Conservation (phyloP, 2,329 filamentous ascomycete species). For the Coleophoma cylindrospora region DNA sequence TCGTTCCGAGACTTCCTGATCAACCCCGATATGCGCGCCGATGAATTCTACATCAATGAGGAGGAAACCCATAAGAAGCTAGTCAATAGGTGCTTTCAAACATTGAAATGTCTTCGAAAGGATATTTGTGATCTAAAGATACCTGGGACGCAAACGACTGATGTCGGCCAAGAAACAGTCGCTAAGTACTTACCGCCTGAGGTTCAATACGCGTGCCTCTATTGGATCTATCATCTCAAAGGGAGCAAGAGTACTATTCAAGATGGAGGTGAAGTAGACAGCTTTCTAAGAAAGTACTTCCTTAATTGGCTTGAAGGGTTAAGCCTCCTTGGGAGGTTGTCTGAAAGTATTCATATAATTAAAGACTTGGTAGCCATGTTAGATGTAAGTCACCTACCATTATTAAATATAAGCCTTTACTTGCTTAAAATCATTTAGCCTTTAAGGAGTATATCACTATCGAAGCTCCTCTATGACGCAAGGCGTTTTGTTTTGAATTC, state of each 20-base stretch:
- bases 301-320: conserved; percentile 23
- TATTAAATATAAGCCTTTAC: too few species aligned
- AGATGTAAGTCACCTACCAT: too few species aligned
- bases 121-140: conserved; percentile 29
- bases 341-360: conserved; percentile 1
- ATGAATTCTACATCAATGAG: conserved; percentile 35
- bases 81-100: conserved; percentile 27
- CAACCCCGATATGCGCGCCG: conserved; percentile 18
- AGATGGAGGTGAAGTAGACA: conserved; percentile 22
- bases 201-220: conserved; percentile 34
- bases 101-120: conserved; percentile 31
- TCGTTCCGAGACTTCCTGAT: conserved; percentile 7
- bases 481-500: too few species aligned
- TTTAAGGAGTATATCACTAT: too few species aligned
- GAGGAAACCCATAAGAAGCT: conserved; percentile 24
- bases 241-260: conserved; percentile 20
- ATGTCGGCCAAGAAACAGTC: conserved; percentile 16
- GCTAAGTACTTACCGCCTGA: conserved; percentile 22
- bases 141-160: conserved; percentile 21
- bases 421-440: too few species aligned
- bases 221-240: conserved; percentile 31
- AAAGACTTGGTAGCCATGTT: background rate
- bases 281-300: conserved; percentile 32
- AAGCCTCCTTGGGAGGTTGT: background rate
- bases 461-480: too few species aligned